Base-by-base conservation (phyloP, 2,329 filamentous ascomycete genomes). In the Fusarium verticillioides region DNA sequence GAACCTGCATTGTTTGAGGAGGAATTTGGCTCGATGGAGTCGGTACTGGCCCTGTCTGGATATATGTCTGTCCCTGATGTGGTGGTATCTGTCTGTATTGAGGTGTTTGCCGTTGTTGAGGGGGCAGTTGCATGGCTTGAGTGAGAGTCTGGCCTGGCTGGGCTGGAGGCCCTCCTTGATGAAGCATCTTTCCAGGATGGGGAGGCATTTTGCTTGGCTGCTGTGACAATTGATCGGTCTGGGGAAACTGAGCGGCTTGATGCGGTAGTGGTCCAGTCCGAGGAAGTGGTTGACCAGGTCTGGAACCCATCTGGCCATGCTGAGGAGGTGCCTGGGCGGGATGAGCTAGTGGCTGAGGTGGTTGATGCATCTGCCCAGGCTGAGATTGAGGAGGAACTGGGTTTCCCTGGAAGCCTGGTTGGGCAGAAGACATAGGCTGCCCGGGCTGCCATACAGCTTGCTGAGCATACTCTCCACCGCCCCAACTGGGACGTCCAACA, bases 361-460 rank as follows among this genome's bases (percentile, higher is more conserved):
- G 44, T 11, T 61, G 62, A 37, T 52, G 53, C 16, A 44, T 42
- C 11, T 46, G 50, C 12, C 28, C 37, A n/a, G 37, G 44, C 11
- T 46, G 54, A 65, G 64, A 49, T 18, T 69, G 66, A 18, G 57
- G 58, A 15, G 70, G 57, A 5, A 42, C 42, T 21, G n/a, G 44
- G 9, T 60, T 72, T 18, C 56, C 71, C 12, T 72, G 71, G 9
- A 53, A 32, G 18, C 58, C 42, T 21, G 63, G 42, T 5, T 63
- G 67, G 9, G 52, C 19, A 53, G 49, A 36, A 30, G 63, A n/a
- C 13, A 67, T 16, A 34, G 75, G 57, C 23, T 75, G 71, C 6
- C 73, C 75, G 12, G 75, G 71, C 21, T 77, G 75, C 75, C 75
- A 77, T 21, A 64, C 75, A 47, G 66, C 69, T 34, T 66, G 71